Percentiles rank a stretch among this genome's conserved stretches.
phyloP scores from a whole-genome alignment of 2,329 filamentous ascomycete species.

The Chlorencoelia australis region DNA sequence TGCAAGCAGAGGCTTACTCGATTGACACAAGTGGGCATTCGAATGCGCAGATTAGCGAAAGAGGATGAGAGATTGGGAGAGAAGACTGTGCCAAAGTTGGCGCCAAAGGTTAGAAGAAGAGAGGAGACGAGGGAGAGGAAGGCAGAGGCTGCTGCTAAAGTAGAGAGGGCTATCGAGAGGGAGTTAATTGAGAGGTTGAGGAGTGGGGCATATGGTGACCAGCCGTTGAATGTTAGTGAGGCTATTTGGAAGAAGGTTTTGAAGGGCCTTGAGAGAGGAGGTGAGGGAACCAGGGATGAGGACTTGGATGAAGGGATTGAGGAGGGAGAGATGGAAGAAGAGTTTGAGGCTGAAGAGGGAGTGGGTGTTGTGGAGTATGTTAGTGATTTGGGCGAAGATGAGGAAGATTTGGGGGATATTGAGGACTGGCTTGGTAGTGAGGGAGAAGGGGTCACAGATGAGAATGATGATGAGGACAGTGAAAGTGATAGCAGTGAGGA shows the following conservation, averaged over 20 bases:
- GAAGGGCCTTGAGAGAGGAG: conserved; percentile 76
- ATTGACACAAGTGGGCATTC: conserved; percentile 82
- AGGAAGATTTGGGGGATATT: conserved; percentile 68
- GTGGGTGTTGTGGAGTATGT: conserved; percentile 82
- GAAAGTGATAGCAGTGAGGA: conserved; percentile 39
- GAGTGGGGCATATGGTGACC: conserved; percentile 88
- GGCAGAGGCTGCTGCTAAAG: conserved; percentile 76
- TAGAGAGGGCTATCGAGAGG: conserved; percentile 90
- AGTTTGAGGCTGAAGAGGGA: conserved; percentile 52
- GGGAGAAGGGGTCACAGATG: conserved; percentile 32
- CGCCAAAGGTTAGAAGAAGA: conserved; percentile 75
- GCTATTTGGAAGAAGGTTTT: conserved; percentile 96
- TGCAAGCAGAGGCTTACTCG: conserved; percentile 93
- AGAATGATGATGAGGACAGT: conserved; percentile 45
- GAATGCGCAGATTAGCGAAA: conserved; percentile 67
- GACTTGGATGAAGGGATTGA: conserved; percentile 83
- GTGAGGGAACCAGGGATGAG: conserved; percentile 72
- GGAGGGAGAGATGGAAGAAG: conserved; percentile 59
- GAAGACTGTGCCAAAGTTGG: conserved; percentile 76
- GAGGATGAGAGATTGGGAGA: conserved; percentile 88
- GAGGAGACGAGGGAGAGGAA: conserved; percentile 69
- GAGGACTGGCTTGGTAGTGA: conserved; percentile 88
- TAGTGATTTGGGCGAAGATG: conserved; percentile 77
- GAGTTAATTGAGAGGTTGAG: conserved; percentile 86
- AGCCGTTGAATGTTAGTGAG: conserved; percentile 90